A percentile compares a stretch with the other conserved stretches of the same genome.
phyloP scores from a whole-genome alignment of 345 rosid genomes.

The Noccaea caerulescens region DNA sequence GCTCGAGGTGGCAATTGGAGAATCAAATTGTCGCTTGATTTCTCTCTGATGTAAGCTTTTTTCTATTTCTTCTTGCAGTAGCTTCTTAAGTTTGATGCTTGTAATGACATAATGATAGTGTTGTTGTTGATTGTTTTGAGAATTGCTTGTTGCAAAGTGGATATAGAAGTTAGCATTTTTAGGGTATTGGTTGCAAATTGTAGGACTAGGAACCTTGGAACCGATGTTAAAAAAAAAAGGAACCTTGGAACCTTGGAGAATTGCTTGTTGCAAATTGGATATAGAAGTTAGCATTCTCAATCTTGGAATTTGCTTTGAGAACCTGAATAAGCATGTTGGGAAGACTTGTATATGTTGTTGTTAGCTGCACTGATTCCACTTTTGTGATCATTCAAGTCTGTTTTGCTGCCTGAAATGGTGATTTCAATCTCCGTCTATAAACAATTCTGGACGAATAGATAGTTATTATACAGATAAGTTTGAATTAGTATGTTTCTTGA shows the following conservation, averaged over 20 bases:
- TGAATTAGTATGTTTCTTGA: conserved; percentile 1
- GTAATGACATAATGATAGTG: background rate
- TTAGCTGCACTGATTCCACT: background rate
- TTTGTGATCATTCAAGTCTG: background rate
- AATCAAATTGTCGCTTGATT: too few species aligned
- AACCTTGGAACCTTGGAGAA: too few species aligned
- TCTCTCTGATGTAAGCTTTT: too few species aligned
- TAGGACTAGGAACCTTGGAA: background rate
- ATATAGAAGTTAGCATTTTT: background rate
- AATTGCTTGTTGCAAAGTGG: background rate
- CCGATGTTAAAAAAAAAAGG: too few species aligned
- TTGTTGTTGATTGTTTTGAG: conserved; percentile 1
- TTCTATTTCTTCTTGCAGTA: too few species aligned
- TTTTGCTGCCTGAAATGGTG: too few species aligned
- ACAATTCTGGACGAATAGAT: background rate
- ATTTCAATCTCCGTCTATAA: too few species aligned
- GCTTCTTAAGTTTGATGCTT: too few species aligned
- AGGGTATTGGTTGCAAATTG: conserved; percentile 1
- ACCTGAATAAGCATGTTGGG: background rate
- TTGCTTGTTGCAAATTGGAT: too few species aligned
- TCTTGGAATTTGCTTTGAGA: too few species aligned
- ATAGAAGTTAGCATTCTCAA: too few species aligned
- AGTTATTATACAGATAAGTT: background rate
- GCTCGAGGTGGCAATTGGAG: too few species aligned
- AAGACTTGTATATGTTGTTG: background rate